Base-by-base conservation (phyloP, 352 stramenopile genomes). In the Phytophthora lateralis region DNA sequence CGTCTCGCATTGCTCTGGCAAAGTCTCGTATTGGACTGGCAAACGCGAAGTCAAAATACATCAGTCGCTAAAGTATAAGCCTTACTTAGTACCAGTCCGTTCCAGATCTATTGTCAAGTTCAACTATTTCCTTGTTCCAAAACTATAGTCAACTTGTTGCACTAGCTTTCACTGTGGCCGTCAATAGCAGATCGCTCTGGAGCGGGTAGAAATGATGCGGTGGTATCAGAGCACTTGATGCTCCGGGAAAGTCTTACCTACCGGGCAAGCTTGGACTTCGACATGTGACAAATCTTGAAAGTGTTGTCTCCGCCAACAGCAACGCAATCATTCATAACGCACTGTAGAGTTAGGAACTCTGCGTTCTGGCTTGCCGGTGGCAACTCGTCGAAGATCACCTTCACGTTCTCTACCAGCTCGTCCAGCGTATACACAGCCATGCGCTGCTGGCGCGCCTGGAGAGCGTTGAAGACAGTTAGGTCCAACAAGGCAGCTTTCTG, bases 161-260 rank as follows among this genome's bases (percentile, higher is more conserved):
- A 41, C n/a, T 41, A 41, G 35, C 35, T 41, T 41, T 41, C 35
- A 41, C 35, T 41, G 20, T 41, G 35, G 35, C n/a, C 35, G 35
- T 41, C 35, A 18, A 41, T n/a, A 41, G n/a, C 34, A 41, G 14
- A 41, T 41, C 9, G 15, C 34, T 41, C 34, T 18, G 8, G 35
- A 18, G n/a, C 35, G 35, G 35, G 6, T 7, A 18, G n/a, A 41
- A 41, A 30, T 30, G 11, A 41, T 7, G 34, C 34, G 34, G 34
- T 41, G 10, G 34, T 17, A 41, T 20, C 35, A 41, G 35, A 41
- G 35, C 6, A 41, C 14, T 41, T 41, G 6, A 9, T 41, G 35
- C 35, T 41, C 35, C 35, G 35, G 35, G 35, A 14, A 30, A 41
- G 11, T 41, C 1, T 41, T 41, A 2, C 9, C 35, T 41, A 12